Conservation (phyloP, 495 filamentous ascomycete species). For the Amphirosellinia nigrospora region DNA sequence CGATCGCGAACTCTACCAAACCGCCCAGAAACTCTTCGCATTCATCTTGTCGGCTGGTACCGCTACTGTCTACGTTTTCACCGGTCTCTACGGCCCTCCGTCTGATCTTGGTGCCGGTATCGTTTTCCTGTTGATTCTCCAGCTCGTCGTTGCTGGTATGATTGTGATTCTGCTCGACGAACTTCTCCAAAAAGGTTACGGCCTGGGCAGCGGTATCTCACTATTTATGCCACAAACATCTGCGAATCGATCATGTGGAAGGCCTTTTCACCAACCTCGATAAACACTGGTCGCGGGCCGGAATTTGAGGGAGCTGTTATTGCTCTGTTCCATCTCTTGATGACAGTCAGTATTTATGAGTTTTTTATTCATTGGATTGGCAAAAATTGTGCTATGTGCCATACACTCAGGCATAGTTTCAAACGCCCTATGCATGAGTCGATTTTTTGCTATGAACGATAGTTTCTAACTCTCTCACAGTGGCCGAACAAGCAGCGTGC, state of each 20-base stretch:
- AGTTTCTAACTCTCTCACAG: too few species aligned
- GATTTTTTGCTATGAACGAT: too few species aligned
- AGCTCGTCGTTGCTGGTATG: conserved; percentile 94
- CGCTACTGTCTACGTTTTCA: conserved; percentile 95
- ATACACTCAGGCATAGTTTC: too few species aligned
- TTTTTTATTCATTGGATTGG: too few species aligned
- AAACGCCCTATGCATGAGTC: too few species aligned
- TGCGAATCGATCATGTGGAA: conserved; percentile 99
- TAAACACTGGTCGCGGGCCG: conserved; percentile 98
- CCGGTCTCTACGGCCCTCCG: conserved; percentile 95
- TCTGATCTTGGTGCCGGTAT: conserved; percentile 96
- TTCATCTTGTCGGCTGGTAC: conserved; percentile 98
- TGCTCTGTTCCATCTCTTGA: conserved; percentile 94
- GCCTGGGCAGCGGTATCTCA: conserved; percentile 96
- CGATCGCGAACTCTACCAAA: conserved; percentile 99
- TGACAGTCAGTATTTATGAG: too few species aligned
- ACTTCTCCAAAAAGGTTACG: conserved; percentile 99
- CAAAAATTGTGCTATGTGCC: too few species aligned
- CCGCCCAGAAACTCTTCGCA: conserved; percentile 98
- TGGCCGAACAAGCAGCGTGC: conserved; percentile 99
- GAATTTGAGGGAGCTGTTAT: conserved; percentile 99
- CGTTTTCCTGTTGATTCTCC: conserved; percentile 94
- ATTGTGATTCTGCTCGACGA: conserved; percentile 99
- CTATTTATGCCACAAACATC: conserved; percentile 99
- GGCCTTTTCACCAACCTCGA: conserved; percentile 97